These are phyloP conservation scores for Rhododendron kiyosumense DNA, from an alignment of 148 eudicot species.

Conservation along the genomic window DNA sequence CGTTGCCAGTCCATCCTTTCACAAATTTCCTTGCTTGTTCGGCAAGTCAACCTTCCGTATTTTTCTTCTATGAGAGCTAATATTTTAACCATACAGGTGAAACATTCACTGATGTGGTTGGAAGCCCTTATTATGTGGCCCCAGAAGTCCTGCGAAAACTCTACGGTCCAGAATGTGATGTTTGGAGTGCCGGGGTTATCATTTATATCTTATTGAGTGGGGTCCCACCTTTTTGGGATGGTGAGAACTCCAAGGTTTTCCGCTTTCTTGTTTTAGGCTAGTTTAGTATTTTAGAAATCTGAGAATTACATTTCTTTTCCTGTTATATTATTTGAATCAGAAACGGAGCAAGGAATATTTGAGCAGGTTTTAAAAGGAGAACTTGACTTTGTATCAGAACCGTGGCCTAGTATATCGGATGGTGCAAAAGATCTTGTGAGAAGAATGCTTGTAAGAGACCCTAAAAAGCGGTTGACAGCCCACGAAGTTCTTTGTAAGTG, in stretches of 20 bases:
- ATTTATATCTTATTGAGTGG: slow-evolving; percentile 38
- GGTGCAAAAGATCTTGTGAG: slow-evolving; percentile 36
- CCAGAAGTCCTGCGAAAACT: slow-evolving; percentile 35
- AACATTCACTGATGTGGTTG: slow-evolving; percentile 34
- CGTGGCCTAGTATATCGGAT: slow-evolving; percentile 39
- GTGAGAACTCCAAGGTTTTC: slow-evolving; percentile 16
- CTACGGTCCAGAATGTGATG: slow-evolving; percentile 39
- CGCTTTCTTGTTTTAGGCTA: background rate
- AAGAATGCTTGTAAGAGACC: slow-evolving; percentile 35
- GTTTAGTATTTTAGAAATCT: background rate
- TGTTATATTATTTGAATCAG: slow-evolving; percentile 16
- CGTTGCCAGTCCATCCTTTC: background rate
- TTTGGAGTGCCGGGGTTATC: slow-evolving; percentile 46
- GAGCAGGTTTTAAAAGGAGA: slow-evolving; percentile 38
- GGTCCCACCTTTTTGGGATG: slow-evolving; percentile 47
- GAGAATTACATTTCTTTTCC: background rate
- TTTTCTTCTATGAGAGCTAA: slow-evolving; percentile 8
- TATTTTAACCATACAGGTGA: slow-evolving; percentile 25
- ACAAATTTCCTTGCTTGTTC: background rate
- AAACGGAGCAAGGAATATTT: slow-evolving; percentile 41
- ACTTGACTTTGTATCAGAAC: slow-evolving; percentile 37
- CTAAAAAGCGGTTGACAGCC: slow-evolving; percentile 31
- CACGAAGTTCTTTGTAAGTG: slow-evolving; percentile 37
- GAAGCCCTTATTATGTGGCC: slow-evolving; percentile 45
- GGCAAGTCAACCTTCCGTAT: background rate